Percentiles rank a stretch among this genome's conserved stretches.
Evolutionary conservation across 768 basidiomycete species (phyloP).

Genomic region (Gloeostereum incarnatum): DNA sequence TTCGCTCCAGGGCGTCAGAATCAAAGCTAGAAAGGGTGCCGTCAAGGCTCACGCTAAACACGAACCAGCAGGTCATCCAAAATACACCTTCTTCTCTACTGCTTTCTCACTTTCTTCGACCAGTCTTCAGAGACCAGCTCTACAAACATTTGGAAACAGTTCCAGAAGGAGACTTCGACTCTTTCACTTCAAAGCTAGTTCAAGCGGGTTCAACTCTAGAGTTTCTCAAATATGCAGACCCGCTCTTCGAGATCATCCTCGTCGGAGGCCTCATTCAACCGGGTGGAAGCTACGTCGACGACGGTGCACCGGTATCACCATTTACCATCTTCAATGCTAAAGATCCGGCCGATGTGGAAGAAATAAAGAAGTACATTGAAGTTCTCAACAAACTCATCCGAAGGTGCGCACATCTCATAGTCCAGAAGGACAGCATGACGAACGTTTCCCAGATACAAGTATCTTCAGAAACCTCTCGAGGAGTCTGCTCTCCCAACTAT

Average conservation of each 20-base stretch:
- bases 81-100: constrained; percentile 3
- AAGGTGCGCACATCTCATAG: constrained; percentile 40
- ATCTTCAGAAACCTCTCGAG: constrained; percentile 96
- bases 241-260: constrained; percentile 92
- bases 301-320: constrained; percentile 75
- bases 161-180: constrained; percentile 72
- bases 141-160: constrained; percentile 87
- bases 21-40: constrained; percentile 88
- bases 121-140: constrained; percentile 91
- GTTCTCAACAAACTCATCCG: constrained; percentile 94
- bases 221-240: constrained; percentile 93
- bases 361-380: constrained; percentile 89
- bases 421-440: constrained; percentile 7
- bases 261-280: constrained; percentile 96
- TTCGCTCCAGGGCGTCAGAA: constrained; percentile 87
- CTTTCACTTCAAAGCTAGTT: constrained; percentile 73
- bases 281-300: constrained; percentile 86
- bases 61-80: constrained; percentile 62
- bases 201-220: constrained; percentile 92
- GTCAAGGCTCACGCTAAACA: constrained; percentile 91
- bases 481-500: constrained; percentile 73
- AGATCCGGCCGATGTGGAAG: constrained; percentile 69
- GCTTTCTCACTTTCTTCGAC: constrained; percentile 6
- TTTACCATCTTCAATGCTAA: constrained; percentile 83
- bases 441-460: constrained; percentile 72